Evolutionary conservation across 2,329 filamentous ascomycete species (phyloP).

Genomic region (Colletotrichum navitas): DNA sequence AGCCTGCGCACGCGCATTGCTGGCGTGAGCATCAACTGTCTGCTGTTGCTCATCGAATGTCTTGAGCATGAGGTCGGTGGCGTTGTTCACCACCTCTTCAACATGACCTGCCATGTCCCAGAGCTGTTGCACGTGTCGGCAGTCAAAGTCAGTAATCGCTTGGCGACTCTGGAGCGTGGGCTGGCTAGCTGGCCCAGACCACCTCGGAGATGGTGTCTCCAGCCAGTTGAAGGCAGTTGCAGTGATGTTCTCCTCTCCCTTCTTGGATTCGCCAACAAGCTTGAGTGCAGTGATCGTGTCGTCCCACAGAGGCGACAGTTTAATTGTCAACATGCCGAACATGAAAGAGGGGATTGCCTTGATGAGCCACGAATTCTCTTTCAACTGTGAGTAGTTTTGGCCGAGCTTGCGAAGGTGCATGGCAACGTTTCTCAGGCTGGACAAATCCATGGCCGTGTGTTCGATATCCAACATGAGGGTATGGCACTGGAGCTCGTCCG

Average conservation of each 20-base stretch:
- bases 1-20: slow-evolving; percentile 79
- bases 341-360: slow-evolving; percentile 83
- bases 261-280: slow-evolving; percentile 76
- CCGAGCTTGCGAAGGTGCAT: slow-evolving; percentile 88
- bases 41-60: slow-evolving; percentile 75
- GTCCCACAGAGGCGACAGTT: slow-evolving; percentile 88
- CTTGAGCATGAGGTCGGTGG: slow-evolving; percentile 69
- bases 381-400: slow-evolving; percentile 70
- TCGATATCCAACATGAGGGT: slow-evolving; percentile 82
- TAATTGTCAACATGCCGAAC: slow-evolving; percentile 90
- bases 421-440: slow-evolving; percentile 81
- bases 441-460: slow-evolving; percentile 80
- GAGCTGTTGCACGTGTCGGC: slow-evolving; percentile 77
- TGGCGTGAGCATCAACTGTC: slow-evolving; percentile 61
- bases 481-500: slow-evolving; percentile 64
- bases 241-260: slow-evolving; percentile 79
- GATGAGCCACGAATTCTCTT: slow-evolving; percentile 73
- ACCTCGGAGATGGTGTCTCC: slow-evolving; percentile 66
- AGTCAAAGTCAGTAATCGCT: slow-evolving; percentile 82
- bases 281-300: slow-evolving; percentile 83
- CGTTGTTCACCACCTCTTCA: slow-evolving; percentile 64
- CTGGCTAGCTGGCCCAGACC: slow-evolving; percentile 58
- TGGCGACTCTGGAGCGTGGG: slow-evolving; percentile 50
- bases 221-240: slow-evolving; percentile 85
- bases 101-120: slow-evolving; percentile 64